phyloP scores from a whole-genome alignment of 805 yeast species.

The Starmerella geochares region DNA sequence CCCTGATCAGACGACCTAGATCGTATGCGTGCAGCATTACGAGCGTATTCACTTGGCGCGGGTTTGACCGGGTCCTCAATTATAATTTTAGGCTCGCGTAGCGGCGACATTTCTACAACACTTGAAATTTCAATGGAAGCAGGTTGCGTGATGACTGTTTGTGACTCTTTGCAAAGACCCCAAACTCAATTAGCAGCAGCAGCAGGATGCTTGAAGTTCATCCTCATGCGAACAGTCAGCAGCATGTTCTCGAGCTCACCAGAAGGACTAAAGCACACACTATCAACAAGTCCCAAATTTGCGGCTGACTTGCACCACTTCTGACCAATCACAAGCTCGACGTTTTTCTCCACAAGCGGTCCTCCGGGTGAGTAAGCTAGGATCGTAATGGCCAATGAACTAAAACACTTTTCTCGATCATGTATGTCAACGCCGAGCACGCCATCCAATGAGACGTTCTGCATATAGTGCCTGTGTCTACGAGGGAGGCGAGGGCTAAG shows the following conservation, averaged over 20 bases:
- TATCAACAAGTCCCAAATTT: too few species aligned
- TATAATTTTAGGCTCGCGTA: conserved; percentile 25
- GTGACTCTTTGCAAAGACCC: not conserved
- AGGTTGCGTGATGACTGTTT: not conserved
- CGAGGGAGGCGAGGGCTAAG: not conserved
- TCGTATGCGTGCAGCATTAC: conserved; percentile 34
- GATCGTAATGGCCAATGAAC: not conserved
- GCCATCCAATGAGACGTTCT: not conserved
- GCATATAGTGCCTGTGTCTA: not conserved
- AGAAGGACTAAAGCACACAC: too few species aligned
- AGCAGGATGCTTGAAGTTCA: too few species aligned
- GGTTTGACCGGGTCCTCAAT: conserved; percentile 32
- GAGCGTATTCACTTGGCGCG: conserved; percentile 33
- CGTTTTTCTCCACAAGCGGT: too few species aligned
- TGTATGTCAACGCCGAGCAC: not conserved
- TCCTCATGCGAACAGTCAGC: too few species aligned
- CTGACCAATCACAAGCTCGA: too few species aligned
- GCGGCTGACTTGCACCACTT: too few species aligned
- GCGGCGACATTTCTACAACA: not conserved
- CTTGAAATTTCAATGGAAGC: not conserved
- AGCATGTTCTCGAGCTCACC: too few species aligned
- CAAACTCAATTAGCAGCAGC: too few species aligned
- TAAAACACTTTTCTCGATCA: not conserved
- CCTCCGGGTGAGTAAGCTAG: too few species aligned
- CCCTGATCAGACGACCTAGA: conserved; percentile 29